Base-by-base conservation (phyloP, 1,139 yeast species). In the Saccharomyces hybrid region DNA sequence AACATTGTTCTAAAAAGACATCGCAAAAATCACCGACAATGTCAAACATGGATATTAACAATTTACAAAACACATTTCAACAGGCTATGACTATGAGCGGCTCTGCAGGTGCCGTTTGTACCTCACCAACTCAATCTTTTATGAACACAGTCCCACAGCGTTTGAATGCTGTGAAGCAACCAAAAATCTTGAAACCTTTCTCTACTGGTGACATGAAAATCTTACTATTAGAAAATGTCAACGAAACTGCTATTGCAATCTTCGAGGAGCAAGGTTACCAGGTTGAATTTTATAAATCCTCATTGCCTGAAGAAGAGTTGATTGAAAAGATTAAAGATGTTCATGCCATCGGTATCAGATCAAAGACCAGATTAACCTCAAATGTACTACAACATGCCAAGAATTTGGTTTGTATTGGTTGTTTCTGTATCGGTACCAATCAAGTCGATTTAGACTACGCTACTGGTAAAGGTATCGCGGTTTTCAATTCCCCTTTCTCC, bases 391-490 rank as follows among this genome's bases (percentile, higher is more conserved):
- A 82, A 61, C 88, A 87, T 64, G 99, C 99, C 54, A 86, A 84
- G 71, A 88, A 93, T 76, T 79, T 93, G 73, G 89, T 88, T 38
- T 91, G 83, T 49, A 78, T 95, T 73, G 99, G 99, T 56, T 93
- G 99, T 77, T 93, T 93, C 86, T 93, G 99, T 79, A 93, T 93
- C 67, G 99, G 99, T 68, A 95, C 99, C 56, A 93, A 93, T 76
- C 99, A 93, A 77, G 99, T 93, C 56, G 95, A 93, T 71, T 79
- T 93, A 63, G 89, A 87, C 62, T 87, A 73, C 66, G 99, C 99
- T 57, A 97, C 98, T 60, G 82, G 85, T 68, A 80, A 81, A 52
- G 99, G 99, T 76, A 81, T 91, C 72, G 91, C 98, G 51, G 99
- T 93, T 30, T 93, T 93, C 84, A 93, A 93, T 79, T 93, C 99